A percentile compares a stretch with the other conserved stretches of the same genome.
Conservation (phyloP, 495 filamentous ascomycete species). For the Evansstolkia leycettana region DNA sequence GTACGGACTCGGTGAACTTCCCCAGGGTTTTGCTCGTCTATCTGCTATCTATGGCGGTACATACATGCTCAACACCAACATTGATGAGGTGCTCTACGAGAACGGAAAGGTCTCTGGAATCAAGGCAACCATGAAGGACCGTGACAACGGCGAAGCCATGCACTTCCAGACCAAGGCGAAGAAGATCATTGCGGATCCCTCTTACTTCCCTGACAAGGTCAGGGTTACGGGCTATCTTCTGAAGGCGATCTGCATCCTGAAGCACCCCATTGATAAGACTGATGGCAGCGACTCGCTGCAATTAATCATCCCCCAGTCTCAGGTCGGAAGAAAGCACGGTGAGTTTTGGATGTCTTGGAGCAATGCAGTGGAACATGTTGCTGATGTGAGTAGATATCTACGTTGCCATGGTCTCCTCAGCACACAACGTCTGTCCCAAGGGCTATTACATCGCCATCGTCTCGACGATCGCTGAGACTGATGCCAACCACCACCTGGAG, state of each 20-base stretch:
- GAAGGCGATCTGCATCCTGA: slow-evolving; percentile 94
- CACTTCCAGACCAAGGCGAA: slow-evolving; percentile 92
- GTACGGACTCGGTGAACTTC: slow-evolving; percentile 93
- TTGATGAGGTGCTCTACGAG: slow-evolving; percentile 79
- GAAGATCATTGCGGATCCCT: slow-evolving; percentile 92
- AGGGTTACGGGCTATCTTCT: slow-evolving; percentile 78
- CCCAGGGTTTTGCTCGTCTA: slow-evolving; percentile 94
- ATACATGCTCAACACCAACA: slow-evolving; percentile 94
- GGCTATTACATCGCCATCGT: slow-evolving; percentile 98
- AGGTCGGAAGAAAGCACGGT: slow-evolving; percentile 92
- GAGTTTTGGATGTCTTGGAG: slow-evolving; percentile 12
- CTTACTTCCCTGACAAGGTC: slow-evolving; percentile 87
- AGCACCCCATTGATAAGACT: slow-evolving; percentile 82
- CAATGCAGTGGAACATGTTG: background rate
- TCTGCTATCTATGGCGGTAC: slow-evolving; percentile 98
- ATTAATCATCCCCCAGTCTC: slow-evolving; percentile 94
- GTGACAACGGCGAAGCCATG: slow-evolving; percentile 68
- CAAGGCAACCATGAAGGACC: slow-evolving; percentile 90
- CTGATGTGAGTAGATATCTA: slow-evolving; percentile 68
- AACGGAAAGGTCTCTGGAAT: slow-evolving; percentile 81
- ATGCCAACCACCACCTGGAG: slow-evolving; percentile 89
- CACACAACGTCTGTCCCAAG: slow-evolving; percentile 97
- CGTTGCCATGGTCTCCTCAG: slow-evolving; percentile 88
- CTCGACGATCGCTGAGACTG: slow-evolving; percentile 87
- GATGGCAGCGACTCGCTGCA: slow-evolving; percentile 85